Percentiles rank a stretch among this genome's conserved stretches.
These are phyloP conservation scores for Zygnema circumcarinatum DNA, from an alignment of 139 green algal genomes.

Conservation along the genomic window DNA sequence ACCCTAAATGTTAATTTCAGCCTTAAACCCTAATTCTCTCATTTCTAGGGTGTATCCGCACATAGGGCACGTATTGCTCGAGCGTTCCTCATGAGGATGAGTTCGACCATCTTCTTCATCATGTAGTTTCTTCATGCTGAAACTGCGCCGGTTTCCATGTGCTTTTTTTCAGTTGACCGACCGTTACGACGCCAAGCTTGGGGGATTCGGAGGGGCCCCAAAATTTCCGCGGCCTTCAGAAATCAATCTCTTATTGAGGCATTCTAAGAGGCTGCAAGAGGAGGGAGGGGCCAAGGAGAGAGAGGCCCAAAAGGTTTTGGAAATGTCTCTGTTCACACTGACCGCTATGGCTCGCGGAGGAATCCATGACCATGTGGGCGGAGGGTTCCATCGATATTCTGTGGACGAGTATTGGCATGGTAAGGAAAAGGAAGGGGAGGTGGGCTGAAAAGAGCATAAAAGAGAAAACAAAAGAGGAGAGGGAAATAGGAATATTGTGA, in stretches of 20 bases:
- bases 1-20: not conserved
- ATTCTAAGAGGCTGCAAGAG: conserved; percentile 43
- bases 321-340: conserved; percentile 72
- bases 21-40: not conserved
- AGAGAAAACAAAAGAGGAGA: no score
- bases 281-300: not conserved
- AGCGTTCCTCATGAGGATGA: no score
- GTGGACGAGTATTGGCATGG: conserved; percentile 66
- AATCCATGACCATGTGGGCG: conserved; percentile 86
- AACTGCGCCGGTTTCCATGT: no score
- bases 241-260: conserved; percentile 76
- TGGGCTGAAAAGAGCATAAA: no score
- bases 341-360: conserved; percentile 81
- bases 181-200: conserved; percentile 72
- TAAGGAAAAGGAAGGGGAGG: no score
- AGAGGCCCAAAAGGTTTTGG: conserved; percentile 35
- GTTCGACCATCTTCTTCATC: no score
- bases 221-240: conserved; percentile 90
- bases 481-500: no score
- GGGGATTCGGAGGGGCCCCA: conserved; percentile 83
- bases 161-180: conserved; percentile 54
- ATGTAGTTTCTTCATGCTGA: no score
- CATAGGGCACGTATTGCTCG: not conserved
- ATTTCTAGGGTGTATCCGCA: not conserved
- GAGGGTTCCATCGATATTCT: conserved; percentile 88